Evolutionary conservation across 768 basidiomycete genomes (phyloP).

Genomic region (Pleurotus platypus): DNA sequence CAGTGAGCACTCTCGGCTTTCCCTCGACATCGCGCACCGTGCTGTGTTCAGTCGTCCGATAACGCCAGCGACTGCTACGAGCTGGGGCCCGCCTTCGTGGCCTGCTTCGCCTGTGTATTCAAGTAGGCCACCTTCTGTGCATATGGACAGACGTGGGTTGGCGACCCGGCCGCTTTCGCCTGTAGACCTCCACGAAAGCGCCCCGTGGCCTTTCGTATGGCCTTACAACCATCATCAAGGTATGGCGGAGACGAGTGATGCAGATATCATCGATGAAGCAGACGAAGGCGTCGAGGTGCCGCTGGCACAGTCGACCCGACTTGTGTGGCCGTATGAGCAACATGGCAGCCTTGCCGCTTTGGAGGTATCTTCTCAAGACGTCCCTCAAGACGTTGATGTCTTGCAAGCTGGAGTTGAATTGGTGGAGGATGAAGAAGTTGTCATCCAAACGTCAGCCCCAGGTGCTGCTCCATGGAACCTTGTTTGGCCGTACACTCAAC

Average conservation of each 20-base stretch:
- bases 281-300: not conserved
- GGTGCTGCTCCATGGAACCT: constrained; percentile 11
- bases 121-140: constrained; percentile 28
- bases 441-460: not conserved
- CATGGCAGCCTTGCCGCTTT: not conserved
- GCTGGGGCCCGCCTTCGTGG: constrained; percentile 29
- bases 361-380: not conserved
- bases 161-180: constrained; percentile 39
- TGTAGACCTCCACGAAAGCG: constrained; percentile 27
- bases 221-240: constrained; percentile 18
- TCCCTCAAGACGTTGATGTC: too few relatives aligned
- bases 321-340: not conserved
- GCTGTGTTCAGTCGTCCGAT: constrained; percentile 38
- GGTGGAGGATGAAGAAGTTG: too few relatives aligned
- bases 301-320: not conserved
- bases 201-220: constrained; percentile 32
- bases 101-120: constrained; percentile 19
- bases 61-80: constrained; percentile 38
- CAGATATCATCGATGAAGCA: not conserved
- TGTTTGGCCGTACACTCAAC: constrained; percentile 12
- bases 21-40: constrained; percentile 46
- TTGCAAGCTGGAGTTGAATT: too few relatives aligned
- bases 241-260: not conserved
- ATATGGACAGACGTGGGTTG: constrained; percentile 33
- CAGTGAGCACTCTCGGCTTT: constrained; percentile 25